Conservation (phyloP, 2,329 filamentous ascomycete species). For the Reticulascus tulasneorum region DNA sequence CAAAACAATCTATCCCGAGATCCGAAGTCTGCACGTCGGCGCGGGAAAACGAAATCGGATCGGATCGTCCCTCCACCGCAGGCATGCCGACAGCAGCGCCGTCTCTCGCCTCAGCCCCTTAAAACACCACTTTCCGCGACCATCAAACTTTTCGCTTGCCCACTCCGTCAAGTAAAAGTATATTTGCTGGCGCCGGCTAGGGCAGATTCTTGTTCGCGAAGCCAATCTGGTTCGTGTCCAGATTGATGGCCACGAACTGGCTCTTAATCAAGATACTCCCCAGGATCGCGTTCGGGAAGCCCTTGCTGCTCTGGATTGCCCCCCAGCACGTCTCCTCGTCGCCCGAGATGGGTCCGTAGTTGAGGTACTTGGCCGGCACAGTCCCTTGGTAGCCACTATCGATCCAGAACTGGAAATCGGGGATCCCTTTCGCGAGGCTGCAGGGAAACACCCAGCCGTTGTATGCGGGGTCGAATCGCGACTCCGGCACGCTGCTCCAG, state of each 20-base stretch:
- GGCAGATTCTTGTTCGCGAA: conserved; percentile 40
- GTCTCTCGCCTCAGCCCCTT: no score
- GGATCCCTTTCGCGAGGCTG: conserved; percentile 46
- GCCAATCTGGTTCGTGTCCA: conserved; percentile 34
- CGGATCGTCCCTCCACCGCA: no score
- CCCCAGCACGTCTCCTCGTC: conserved; percentile 63
- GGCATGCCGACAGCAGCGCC: no score
- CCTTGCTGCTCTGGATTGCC: conserved; percentile 61
- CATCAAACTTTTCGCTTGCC: no score
- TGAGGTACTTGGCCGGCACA: conserved; percentile 52
- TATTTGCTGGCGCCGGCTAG: no score
- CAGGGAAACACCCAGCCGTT: conserved; percentile 58
- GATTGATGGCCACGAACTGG: conserved; percentile 72
- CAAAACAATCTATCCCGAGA: no score
- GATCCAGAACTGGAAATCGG: conserved; percentile 52
- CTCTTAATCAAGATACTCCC: conserved; percentile 79
- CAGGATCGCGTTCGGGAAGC: conserved; percentile 57
- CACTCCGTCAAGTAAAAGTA: no score
- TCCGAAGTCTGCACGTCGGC: no score
- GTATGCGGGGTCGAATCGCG: conserved; percentile 40
- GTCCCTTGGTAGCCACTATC: conserved; percentile 44
- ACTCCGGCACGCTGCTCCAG: conserved; percentile 51
- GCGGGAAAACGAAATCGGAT: no score
- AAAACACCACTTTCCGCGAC: no score
- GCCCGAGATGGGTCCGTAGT: conserved; percentile 47